Conservation (phyloP, 306 rosid species). For the Alnus glutinosa region DNA sequence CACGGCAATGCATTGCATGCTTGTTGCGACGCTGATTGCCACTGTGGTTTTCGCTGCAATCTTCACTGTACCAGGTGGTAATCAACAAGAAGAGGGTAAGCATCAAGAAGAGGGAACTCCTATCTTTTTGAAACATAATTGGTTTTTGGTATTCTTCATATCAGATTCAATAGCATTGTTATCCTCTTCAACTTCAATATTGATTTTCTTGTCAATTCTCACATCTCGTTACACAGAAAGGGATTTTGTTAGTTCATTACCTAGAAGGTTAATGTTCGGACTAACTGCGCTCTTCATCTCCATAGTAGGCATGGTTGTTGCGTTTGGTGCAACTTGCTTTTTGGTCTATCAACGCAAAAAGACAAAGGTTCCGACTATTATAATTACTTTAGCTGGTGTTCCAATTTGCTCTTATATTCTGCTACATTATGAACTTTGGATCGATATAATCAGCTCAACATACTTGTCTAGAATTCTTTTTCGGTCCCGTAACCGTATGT, state of each 20-base stretch:
- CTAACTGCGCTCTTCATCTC: constrained; percentile 40
- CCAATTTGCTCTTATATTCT: constrained; percentile 35
- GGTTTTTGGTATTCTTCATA: not conserved
- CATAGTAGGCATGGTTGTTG: constrained; percentile 46
- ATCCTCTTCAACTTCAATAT: not conserved
- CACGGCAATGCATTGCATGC: constrained; percentile 47
- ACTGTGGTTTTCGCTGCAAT: constrained; percentile 58
- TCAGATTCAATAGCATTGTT: not conserved
- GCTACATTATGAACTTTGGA: constrained; percentile 38
- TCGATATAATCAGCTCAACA: constrained; percentile 37
- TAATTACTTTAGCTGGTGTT: constrained; percentile 25
- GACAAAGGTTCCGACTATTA: constrained; percentile 37
- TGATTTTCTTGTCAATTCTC: not conserved
- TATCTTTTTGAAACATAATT: not conserved
- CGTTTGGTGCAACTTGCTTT: constrained; percentile 34
- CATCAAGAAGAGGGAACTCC: not conserved
- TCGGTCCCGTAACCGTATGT: constrained; percentile 29
- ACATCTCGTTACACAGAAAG: not conserved
- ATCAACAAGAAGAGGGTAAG: not conserved
- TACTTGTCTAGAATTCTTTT: constrained; percentile 38
- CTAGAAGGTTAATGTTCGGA: constrained; percentile 24
- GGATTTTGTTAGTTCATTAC: constrained; percentile 36
- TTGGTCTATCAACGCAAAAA: constrained; percentile 12
- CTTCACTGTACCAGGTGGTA: constrained; percentile 53
- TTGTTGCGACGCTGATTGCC: constrained; percentile 49